A percentile compares a stretch with the other conserved stretches of the same genome.
Conservation (phyloP, 108 stramenopile species). For the Fragilaria crotonensis region DNA sequence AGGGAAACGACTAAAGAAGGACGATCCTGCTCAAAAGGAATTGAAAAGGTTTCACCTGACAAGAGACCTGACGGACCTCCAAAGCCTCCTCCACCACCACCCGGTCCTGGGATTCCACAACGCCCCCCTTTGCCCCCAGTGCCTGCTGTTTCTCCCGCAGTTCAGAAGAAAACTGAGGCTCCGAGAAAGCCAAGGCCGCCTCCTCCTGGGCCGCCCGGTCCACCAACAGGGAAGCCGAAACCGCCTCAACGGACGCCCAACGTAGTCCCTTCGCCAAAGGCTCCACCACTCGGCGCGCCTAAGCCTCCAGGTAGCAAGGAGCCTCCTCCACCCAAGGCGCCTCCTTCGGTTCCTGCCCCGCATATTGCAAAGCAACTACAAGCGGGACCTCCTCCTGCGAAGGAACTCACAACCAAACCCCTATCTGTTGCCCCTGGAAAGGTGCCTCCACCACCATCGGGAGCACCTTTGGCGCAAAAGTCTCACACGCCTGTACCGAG, state of each 20-base stretch:
- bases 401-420: background rate
- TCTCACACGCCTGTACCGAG: background rate
- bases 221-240: background rate
- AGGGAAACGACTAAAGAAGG: too few relatives aligned
- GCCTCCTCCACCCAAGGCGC: conserved; percentile 15
- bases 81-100: conserved; percentile 17
- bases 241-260: background rate
- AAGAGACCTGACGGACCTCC: too few relatives aligned
- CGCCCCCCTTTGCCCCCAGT: conserved; percentile 1
- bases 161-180: background rate
- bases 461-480: background rate
- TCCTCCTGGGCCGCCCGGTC: background rate
- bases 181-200: background rate
- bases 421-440: background rate
- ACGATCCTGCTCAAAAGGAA: too few relatives aligned
- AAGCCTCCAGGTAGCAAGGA: conserved; percentile 10
- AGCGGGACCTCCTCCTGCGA: background rate
- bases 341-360: conserved; percentile 10
- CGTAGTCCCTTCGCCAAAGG: too few relatives aligned
- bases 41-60: too few relatives aligned
- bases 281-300: background rate
- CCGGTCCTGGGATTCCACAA: conserved; percentile 9
- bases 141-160: background rate
- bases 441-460: conserved; percentile 11
- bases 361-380: conserved; percentile 11